These are phyloP conservation scores for Cardamine chenopodiifolia DNA, from an alignment of 345 rosid species.

Conservation along the genomic window DNA sequence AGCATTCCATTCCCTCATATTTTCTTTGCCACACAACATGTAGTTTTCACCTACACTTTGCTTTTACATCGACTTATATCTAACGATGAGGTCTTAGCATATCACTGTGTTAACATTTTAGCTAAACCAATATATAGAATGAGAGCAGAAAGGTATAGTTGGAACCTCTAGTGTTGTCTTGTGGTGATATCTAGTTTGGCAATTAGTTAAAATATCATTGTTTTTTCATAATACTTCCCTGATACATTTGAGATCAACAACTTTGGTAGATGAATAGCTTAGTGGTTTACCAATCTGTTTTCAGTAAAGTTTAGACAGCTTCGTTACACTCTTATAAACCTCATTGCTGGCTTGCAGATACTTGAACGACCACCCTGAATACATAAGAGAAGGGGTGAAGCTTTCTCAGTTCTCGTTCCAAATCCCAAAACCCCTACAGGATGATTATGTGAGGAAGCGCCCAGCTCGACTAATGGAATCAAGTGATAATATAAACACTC, in stretches of 20 bases:
- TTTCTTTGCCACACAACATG: not conserved
- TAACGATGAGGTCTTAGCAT: not conserved
- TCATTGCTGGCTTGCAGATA: constrained; percentile 45
- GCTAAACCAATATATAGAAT: not conserved
- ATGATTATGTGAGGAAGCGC: constrained; percentile 68
- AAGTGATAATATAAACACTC: constrained; percentile 38
- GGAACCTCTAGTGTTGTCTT: not conserved
- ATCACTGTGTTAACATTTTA: not conserved
- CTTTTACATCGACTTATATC: not conserved
- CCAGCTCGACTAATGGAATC: constrained; percentile 43
- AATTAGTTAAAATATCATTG: not conserved
- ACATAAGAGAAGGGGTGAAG: constrained; percentile 47
- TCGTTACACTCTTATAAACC: not conserved
- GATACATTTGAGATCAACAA: not conserved
- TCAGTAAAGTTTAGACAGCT: not conserved
- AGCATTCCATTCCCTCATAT: not conserved
- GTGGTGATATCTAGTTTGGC: constrained; percentile 1
- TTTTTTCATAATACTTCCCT: not conserved
- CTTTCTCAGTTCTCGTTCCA: constrained; percentile 73
- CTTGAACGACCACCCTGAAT: constrained; percentile 64
- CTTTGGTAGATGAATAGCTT: not conserved
- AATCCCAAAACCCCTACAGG: constrained; percentile 71
- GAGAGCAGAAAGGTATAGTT: not conserved
- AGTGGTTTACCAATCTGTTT: constrained; percentile 1
- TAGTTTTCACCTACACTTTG: not conserved